A percentile compares a stretch with the other conserved stretches of the same genome.
These are phyloP conservation scores for Nothomitra cinnamomea DNA, from an alignment of 2,329 filamentous ascomycete genomes.

Conservation along the genomic window DNA sequence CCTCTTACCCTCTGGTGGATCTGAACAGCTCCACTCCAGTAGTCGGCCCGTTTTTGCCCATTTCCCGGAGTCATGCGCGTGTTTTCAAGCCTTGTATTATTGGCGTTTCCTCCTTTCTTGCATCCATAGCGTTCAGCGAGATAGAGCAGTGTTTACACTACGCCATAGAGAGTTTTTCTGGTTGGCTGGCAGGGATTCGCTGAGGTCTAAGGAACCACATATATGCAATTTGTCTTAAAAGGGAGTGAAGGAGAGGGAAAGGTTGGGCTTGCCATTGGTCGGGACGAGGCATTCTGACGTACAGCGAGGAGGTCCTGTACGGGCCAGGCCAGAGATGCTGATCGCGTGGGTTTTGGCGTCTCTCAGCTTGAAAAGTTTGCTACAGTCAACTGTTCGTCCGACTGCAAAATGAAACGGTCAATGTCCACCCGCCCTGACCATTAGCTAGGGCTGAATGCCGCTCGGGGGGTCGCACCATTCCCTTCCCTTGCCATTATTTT, in stretches of 20 bases:
- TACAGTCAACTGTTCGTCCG: too few relatives aligned
- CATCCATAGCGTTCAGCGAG: neutral
- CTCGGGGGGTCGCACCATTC: too few relatives aligned
- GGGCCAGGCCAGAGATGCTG: neutral
- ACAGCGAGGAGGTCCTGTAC: neutral
- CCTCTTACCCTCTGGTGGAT: neutral
- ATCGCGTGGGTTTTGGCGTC: too few relatives aligned
- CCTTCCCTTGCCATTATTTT: too few relatives aligned
- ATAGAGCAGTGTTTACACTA: neutral
- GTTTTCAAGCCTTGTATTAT: neutral
- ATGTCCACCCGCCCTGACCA: too few relatives aligned
- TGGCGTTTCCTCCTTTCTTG: neutral
- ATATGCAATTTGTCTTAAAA: neutral
- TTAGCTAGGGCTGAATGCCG: too few relatives aligned
- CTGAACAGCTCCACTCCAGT: neutral
- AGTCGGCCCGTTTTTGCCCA: neutral
- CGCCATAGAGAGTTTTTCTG: neutral
- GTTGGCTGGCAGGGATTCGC: neutral
- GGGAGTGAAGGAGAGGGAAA: neutral
- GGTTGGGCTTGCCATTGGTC: neutral
- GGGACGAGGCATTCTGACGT: neutral
- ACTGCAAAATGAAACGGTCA: too few relatives aligned
- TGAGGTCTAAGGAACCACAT: too few relatives aligned
- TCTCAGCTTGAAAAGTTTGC: too few relatives aligned
- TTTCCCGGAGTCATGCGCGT: neutral